Conservation (phyloP, 2,329 filamentous ascomycete species). For the Xylariaceae sp. region DNA sequence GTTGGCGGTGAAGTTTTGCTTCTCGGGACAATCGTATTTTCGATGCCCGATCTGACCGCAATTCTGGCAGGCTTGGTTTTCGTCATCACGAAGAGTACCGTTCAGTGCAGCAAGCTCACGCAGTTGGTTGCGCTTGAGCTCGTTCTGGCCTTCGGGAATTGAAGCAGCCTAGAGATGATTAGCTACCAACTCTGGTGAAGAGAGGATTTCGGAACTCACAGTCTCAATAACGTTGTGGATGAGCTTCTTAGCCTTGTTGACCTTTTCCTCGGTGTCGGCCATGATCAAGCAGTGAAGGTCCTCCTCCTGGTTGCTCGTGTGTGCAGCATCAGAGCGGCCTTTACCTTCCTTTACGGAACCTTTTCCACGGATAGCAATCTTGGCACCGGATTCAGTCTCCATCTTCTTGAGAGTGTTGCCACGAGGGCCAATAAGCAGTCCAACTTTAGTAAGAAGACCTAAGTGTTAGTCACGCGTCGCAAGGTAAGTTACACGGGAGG, state of each 20-base stretch:
- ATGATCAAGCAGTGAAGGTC: slow-evolving; percentile 98
- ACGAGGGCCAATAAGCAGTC: slow-evolving; percentile 99
- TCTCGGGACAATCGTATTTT: slow-evolving; percentile 97
- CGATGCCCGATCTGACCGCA: slow-evolving; percentile 97
- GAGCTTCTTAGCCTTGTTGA: slow-evolving; percentile 97
- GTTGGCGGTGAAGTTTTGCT: slow-evolving; percentile 97
- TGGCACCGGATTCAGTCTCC: slow-evolving; percentile 94
- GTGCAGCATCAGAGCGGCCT: slow-evolving; percentile 95
- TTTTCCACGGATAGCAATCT: slow-evolving; percentile 99
- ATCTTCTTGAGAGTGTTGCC: slow-evolving; percentile 99
- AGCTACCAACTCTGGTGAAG: slow-evolving; percentile 12
- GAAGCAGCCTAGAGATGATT: slow-evolving; percentile 70
- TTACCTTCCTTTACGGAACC: slow-evolving; percentile 99
- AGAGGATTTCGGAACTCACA: slow-evolving; percentile 51
- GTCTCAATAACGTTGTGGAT: slow-evolving; percentile 99
- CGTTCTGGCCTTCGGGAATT: slow-evolving; percentile 97
- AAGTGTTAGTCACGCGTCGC: slow-evolving; percentile 74
- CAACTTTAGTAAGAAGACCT: slow-evolving; percentile 89
- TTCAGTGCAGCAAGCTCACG: slow-evolving; percentile 96
- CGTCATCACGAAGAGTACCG: slow-evolving; percentile 96
- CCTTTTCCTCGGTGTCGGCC: slow-evolving; percentile 99
- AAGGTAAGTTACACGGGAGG: slow-evolving; percentile 32
- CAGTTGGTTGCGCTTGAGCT: slow-evolving; percentile 97
- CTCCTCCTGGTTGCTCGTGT: slow-evolving; percentile 99
- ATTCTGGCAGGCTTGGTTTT: slow-evolving; percentile 99